Evolutionary conservation across 768 basidiomycete genomes (phyloP).

Genomic region (Cantharellus cinnabarinus): DNA sequence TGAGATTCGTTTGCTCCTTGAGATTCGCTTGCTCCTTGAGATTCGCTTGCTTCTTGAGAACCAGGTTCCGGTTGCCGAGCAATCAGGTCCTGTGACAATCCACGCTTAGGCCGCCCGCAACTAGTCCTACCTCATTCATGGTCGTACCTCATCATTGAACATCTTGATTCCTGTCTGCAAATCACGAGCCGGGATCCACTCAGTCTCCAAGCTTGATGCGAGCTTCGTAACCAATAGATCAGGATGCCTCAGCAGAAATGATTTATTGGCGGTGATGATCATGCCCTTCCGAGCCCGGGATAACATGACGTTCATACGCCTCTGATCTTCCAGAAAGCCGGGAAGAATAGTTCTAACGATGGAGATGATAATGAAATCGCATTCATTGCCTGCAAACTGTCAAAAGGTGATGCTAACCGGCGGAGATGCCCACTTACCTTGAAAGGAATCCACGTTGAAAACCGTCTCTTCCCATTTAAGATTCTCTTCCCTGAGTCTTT

Average conservation of each 20-base stretch:
- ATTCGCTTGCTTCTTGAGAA: too few relatives aligned
- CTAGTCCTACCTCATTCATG: not conserved
- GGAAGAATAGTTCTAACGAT: conserved; percentile 39
- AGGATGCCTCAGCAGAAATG: conserved; percentile 33
- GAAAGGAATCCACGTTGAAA: conserved; percentile 64
- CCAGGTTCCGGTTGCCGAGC: too few relatives aligned
- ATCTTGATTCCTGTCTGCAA: not conserved
- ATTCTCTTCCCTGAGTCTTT: conserved; percentile 26
- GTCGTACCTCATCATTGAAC: not conserved
- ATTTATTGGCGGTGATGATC: conserved; percentile 45
- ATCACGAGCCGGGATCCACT: not conserved
- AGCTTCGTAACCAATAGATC: not conserved
- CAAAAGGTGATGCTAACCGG: conserved; percentile 2
- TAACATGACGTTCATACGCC: conserved; percentile 76
- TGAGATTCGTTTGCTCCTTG: too few relatives aligned
- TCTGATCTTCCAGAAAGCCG: conserved; percentile 45
- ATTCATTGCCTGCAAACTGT: conserved; percentile 50
- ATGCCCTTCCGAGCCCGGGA: conserved; percentile 60
- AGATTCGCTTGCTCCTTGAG: too few relatives aligned
- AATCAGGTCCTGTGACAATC: too few relatives aligned
- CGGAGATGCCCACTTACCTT: conserved; percentile 19
- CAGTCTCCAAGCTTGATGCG: not conserved
- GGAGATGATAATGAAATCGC: conserved; percentile 55
- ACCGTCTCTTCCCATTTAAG: conserved; percentile 36
- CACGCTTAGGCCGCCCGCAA: too few relatives aligned